Base-by-base conservation (phyloP, 805 yeast species). In the Candida dendrica region DNA sequence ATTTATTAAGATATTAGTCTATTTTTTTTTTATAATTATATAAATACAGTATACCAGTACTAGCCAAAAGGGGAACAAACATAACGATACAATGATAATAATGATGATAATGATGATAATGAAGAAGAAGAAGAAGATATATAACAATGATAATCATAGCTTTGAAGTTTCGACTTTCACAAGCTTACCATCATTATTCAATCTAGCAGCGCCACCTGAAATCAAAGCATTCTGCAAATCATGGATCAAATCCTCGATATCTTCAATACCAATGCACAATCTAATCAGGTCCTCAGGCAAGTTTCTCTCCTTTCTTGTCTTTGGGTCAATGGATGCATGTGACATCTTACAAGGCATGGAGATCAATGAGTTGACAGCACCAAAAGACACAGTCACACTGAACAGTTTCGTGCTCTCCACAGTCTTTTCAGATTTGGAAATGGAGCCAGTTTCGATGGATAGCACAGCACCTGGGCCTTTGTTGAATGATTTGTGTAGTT, bases 261-360 rank as follows among this genome's bases (percentile, higher is more conserved):
- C 79, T 60, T 90, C 98, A 47, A 90, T 90, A 45, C 98, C 98
- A 40, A 90, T 81, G 60, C 96, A 90, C 42, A 90, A 72, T 55
- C 98, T 74, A 52, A 90, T 79, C 56, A 90, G 71, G 59, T 91
- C 97, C 63, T 90, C 97, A 2, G 96, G 96, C 65, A 90, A 80
- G 36, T 81, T 88, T 60, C 98, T 79, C 61, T 84, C 95, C 38
- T 80, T 81, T 62, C 97, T 79, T 3, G 87, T 81, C 56, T 85
- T 78, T 20, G 89, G 83, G 52, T 89, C 96, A 47, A 90, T 90
- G 3, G 96, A 83, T n/a, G 97, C 97, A 59, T 90, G 98, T 6
- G 96, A 86, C 97, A 90, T 90, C 62, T 77, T 77, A 63, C 97
- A 87, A 14, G 98, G 98, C 81, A 90, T 76, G 33, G 96, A 87